A percentile compares a stretch with the other conserved stretches of the same genome.
phyloP scores from a whole-genome alignment of 2,329 filamentous ascomycete genomes.

The Aureobasidium sp. region DNA sequence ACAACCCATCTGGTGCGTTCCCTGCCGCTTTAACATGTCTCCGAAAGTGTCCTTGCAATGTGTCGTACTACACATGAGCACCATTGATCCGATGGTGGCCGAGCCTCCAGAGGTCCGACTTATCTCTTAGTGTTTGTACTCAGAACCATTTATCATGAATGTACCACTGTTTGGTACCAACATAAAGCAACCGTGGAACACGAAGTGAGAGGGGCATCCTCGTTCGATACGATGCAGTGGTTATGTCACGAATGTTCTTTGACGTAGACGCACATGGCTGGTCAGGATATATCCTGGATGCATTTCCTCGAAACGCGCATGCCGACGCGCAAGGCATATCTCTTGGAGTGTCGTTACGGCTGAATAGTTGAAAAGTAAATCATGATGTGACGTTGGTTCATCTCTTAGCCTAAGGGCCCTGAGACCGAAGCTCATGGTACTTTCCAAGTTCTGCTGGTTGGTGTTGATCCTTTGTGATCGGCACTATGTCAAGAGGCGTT shows the following conservation, averaged over 20 bases:
- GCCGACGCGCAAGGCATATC: not conserved
- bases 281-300: not conserved
- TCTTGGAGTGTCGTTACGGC: not conserved
- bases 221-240: not conserved
- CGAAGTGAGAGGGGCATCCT: not conserved
- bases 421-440: not conserved
- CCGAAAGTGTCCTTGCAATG: not conserved
- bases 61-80: not conserved
- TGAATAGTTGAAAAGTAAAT: not conserved
- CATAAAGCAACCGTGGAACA: not conserved
- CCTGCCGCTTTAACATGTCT: not conserved
- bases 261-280: not conserved
- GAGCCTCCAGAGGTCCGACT: not conserved
- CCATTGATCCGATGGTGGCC: not conserved
- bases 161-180: not conserved
- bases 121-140: not conserved
- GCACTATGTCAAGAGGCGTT: conserved; percentile 1
- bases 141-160: not conserved
- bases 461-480: conserved; percentile 2
- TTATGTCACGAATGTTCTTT: not conserved
- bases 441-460: not conserved
- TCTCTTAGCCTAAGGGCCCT: not conserved
- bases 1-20: not conserved
- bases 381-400: not conserved
- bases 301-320: conserved; percentile 1